Evolutionary conservation across 1,284 basidiomycete species (phyloP), one percentile per base, ranked within the genome.

Genomic region (Ustilago xerochloae): DNA sequence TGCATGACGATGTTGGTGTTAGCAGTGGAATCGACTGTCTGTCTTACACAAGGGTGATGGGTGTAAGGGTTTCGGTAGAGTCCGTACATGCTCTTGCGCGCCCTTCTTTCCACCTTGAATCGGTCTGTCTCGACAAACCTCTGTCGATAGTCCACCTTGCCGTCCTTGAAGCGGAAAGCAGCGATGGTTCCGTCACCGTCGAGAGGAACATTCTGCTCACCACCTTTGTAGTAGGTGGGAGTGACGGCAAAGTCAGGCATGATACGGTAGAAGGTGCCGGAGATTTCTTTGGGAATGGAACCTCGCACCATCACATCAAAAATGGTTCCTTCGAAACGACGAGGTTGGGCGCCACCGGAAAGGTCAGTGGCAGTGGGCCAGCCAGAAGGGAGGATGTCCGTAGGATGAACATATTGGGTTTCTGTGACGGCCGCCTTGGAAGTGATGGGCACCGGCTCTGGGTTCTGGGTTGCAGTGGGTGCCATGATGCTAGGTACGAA

Each of bases 1-100:
- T 65, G 63, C 60, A 65, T 63, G 48, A 67, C 63, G 30, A 72
- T 32, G 57, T 71, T 71, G 38, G 68, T 71, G 57, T 71, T 71
- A 53, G 59, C 57, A 7, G 63, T 66, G 22, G 61, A 63, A 20
- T 64, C 64, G 18, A 71, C 47, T 3, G 66, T 62, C 55, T 67
- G 59, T 43, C 63, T 39, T 6, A 71, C 61, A 39, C 64, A 53
- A n/a, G 68, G 68, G 13, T 71, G 55, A 47, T 65, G 64, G 3
- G 68, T 71, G 57, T 64, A 71, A 6, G 61, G 61, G 49, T 71
- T 71, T 38, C 68, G 68, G 47, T 71, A 66, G 32, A 63, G 56
- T 32, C 68, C 68, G 32, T 62, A 60, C 55, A 64, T 58, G 48
- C 50, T 63, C 52, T 71, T 56, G 35, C 55, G 47, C 10, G 55